Evolutionary conservation across 2,329 filamentous ascomycete species (phyloP).

Genomic region (Fusarium ramigenum): DNA sequence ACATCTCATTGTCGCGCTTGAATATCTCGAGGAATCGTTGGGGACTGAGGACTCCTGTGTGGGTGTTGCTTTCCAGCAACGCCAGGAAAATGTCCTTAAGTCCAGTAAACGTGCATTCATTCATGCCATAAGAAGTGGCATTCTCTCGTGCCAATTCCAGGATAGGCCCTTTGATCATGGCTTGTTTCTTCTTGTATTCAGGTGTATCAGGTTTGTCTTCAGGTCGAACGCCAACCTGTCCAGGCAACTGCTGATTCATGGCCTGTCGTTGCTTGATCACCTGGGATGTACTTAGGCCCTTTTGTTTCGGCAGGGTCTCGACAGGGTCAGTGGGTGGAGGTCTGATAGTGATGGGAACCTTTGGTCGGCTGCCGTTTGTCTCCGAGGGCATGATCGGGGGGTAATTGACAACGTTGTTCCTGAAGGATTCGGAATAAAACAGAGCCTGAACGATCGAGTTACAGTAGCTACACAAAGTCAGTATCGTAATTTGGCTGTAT

Average conservation of each 20-base stretch:
- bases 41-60: slow-evolving; percentile 90
- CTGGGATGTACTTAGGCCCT: slow-evolving; percentile 64
- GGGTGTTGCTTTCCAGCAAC: slow-evolving; percentile 80
- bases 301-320: slow-evolving; percentile 54
- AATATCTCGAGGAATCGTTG: slow-evolving; percentile 94
- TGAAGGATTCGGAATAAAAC: slow-evolving; percentile 94
- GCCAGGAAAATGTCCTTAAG: slow-evolving; percentile 97
- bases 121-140: slow-evolving; percentile 84
- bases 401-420: slow-evolving; percentile 93
- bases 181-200: slow-evolving; percentile 98
- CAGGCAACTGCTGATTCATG: slow-evolving; percentile 63
- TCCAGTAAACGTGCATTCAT: slow-evolving; percentile 92
- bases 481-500: neutral
- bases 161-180: slow-evolving; percentile 86
- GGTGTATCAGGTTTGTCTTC: slow-evolving; percentile 95
- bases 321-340: slow-evolving; percentile 60
- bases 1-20: slow-evolving; percentile 95
- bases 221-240: slow-evolving; percentile 68
- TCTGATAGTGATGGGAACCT: slow-evolving; percentile 70
- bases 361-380: slow-evolving; percentile 67
- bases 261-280: slow-evolving; percentile 65
- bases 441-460: slow-evolving; percentile 98
- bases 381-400: slow-evolving; percentile 77
- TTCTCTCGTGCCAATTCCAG: slow-evolving; percentile 87
- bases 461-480: slow-evolving; percentile 76